Percentiles rank a stretch among this genome's conserved stretches.
Evolutionary conservation across 768 basidiomycete species (phyloP).

Genomic region (Termitomyces bulborhizus): DNA sequence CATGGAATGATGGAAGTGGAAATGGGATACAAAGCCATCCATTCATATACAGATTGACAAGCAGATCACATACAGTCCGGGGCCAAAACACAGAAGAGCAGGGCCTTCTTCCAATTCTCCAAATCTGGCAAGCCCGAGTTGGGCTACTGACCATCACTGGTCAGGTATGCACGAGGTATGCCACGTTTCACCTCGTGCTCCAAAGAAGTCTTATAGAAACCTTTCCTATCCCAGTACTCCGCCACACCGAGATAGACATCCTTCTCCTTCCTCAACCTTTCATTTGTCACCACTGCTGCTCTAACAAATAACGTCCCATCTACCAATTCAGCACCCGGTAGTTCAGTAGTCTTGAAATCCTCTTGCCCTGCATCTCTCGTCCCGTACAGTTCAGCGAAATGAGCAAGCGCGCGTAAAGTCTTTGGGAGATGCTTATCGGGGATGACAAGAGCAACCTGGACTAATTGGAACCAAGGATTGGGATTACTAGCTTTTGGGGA

Average conservation of each 20-base stretch:
- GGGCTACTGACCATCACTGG: no score
- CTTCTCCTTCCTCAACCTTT: slow-evolving; percentile 24
- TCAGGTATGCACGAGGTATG: no score
- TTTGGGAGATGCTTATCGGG: slow-evolving; percentile 48
- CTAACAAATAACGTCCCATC: slow-evolving; percentile 59
- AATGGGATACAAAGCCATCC: no score
- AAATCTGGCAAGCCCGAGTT: no score
- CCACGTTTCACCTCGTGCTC: not conserved
- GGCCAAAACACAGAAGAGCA: no score
- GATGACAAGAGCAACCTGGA: slow-evolving; percentile 47
- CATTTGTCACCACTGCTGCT: slow-evolving; percentile 40
- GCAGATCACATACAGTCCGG: no score
- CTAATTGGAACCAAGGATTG: slow-evolving; percentile 55
- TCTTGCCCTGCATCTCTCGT: slow-evolving; percentile 20
- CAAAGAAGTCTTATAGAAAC: slow-evolving; percentile 12
- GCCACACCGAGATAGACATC: slow-evolving; percentile 17
- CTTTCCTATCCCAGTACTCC: slow-evolving; percentile 19
- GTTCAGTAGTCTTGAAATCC: slow-evolving; percentile 22
- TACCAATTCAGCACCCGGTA: slow-evolving; percentile 36
- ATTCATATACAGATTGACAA: no score
- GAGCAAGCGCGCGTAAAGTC: slow-evolving; percentile 29
- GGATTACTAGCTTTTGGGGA: slow-evolving; percentile 32
- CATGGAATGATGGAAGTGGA: no score
- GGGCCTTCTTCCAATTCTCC: no score
- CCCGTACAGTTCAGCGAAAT: slow-evolving; percentile 23